Base-by-base conservation (phyloP, 2,329 filamentous ascomycete species). In the Ceratocystis alfenasii region DNA sequence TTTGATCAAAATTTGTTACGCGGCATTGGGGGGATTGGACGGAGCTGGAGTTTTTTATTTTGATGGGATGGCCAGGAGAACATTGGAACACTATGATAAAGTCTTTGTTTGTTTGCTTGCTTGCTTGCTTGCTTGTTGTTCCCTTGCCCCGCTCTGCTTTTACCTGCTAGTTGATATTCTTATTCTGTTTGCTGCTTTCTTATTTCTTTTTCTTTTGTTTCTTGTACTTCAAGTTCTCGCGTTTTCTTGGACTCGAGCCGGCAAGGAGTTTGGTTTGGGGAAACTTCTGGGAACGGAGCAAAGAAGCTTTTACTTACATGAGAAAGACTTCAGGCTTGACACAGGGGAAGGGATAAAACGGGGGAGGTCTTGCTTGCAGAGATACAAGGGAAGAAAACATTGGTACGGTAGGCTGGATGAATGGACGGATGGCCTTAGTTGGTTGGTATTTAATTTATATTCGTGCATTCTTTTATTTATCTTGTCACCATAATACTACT, bases 121-220 rank as follows among this genome's bases (percentile, higher is more conserved):
- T 63, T 50, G 68, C 69, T 69, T 63, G 64, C 44, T 69, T 69
- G 63, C 65, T 62, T 57, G n/a, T 63, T 63, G 33, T 36, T 10
- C 33, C 12, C 36, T 41, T 41, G 1, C 36, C 36, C 36, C 10
- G 36, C 36, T 12, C 36, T 41, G 36, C 36, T 41, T 41, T 41
- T 41, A 41, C 36, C 10, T 41, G 36, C 36, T 69, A 65, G 59
- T 57, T 64, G 33, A 64, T 60, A 41, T 68, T 68, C 45, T 65
- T 62, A n/a, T 62, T 33, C 33, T 63, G 60, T 50, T 66, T 28
- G 62, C 55, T 30, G 57, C 62, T 30, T 22, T 33, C 30, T 33
- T 46, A 5, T 63, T 65, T 63, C 28, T 63, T 53, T 50, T 60
- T 62, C n/a, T 44, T 48, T 63, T 30, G 65, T 48, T 64, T 45